A percentile compares a stretch with the other conserved stretches of the same genome.
Conservation (phyloP, 345 rosid species). For the Anacardium occidentale region DNA sequence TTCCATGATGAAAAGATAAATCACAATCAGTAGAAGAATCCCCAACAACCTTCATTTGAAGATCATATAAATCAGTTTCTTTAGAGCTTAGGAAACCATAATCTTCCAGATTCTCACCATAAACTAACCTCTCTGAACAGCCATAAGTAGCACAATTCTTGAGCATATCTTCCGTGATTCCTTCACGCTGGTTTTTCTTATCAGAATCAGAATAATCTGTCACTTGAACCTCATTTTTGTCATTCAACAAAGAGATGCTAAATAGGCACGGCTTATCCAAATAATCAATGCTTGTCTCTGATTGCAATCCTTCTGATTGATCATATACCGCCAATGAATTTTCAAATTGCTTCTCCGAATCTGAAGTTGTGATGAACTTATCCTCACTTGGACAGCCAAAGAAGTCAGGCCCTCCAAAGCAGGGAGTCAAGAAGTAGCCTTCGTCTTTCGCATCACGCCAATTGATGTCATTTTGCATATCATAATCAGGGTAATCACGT, state of each 20-base stretch:
- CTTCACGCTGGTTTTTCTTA: constrained; percentile 20
- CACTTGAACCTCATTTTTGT: constrained; percentile 22
- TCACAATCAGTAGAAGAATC: constrained; percentile 18
- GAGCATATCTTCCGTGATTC: constrained; percentile 15
- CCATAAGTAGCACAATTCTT: constrained; percentile 18
- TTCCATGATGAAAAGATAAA: constrained; percentile 14
- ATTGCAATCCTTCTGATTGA: constrained; percentile 41
- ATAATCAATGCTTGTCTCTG: constrained; percentile 40
- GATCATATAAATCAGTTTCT: constrained; percentile 24
- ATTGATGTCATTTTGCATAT: constrained; percentile 60
- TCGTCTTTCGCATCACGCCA: constrained; percentile 62
- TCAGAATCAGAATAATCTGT: constrained; percentile 33
- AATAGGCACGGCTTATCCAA: constrained; percentile 55
- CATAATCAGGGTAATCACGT: constrained; percentile 65
- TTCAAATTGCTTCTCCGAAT: constrained; percentile 39
- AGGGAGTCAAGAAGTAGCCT: constrained; percentile 70
- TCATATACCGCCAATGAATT: constrained; percentile 32
- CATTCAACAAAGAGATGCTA: constrained; percentile 19
- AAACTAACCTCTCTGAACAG: constrained; percentile 17
- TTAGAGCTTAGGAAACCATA: constrained; percentile 20
- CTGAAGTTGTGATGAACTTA: constrained; percentile 60
- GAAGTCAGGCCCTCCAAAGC: constrained; percentile 53
- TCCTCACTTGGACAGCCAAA: constrained; percentile 66
- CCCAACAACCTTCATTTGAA: constrained; percentile 20
- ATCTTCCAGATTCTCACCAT: constrained; percentile 22